phyloP scores from a whole-genome alignment of 108 stramenopile genomes.

The Epithemia pelagica region DNA sequence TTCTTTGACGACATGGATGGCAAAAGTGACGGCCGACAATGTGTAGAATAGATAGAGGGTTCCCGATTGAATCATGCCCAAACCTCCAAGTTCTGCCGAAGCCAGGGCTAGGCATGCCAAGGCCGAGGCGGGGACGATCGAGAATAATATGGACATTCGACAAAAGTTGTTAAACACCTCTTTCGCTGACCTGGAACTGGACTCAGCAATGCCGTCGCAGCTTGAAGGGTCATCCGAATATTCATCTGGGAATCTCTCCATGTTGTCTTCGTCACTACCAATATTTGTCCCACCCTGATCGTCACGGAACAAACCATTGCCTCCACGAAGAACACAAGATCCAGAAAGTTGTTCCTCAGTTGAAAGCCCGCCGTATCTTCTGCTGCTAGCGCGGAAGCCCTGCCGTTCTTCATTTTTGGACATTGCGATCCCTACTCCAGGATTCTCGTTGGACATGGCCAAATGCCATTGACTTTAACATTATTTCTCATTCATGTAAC shows the following conservation, averaged over 20 bases:
- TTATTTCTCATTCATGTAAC: no score
- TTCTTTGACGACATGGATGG: slow-evolving; percentile 47
- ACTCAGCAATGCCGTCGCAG: no score
- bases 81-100: slow-evolving; percentile 30
- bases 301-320: no score
- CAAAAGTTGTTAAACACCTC: slow-evolving; percentile 21
- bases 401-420: neutral
- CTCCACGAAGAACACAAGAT: no score
- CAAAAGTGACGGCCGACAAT: slow-evolving; percentile 51
- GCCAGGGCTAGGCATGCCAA: slow-evolving; percentile 42
- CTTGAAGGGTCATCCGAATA: no score
- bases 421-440: neutral
- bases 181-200: no score
- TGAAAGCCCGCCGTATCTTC: neutral
- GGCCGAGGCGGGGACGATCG: slow-evolving; percentile 38
- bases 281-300: no score
- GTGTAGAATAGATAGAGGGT: slow-evolving; percentile 62
- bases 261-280: no score
- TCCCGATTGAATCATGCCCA: slow-evolving; percentile 48
- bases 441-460: neutral
- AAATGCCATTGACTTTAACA: no score
- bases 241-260: no score
- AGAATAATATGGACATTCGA: slow-evolving; percentile 35
- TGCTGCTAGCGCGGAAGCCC: neutral
- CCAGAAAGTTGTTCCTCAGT: no score